A percentile compares a stretch with the other conserved stretches of the same genome.
These are phyloP conservation scores for Dipteronia dyeriana DNA, from an alignment of 345 rosid species.

Conservation along the genomic window DNA sequence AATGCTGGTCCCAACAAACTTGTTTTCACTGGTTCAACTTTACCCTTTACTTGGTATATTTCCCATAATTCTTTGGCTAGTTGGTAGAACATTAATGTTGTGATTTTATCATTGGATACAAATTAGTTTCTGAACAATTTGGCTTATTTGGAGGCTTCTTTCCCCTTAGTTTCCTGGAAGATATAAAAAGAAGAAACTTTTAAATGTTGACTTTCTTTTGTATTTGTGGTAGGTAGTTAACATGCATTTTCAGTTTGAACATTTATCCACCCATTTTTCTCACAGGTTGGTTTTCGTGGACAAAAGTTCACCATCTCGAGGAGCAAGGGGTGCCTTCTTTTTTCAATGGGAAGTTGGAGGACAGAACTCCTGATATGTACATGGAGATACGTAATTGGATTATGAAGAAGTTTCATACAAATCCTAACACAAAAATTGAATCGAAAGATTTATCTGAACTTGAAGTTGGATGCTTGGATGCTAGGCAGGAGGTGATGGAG, in stretches of 20 bases:
- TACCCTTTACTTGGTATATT: neutral
- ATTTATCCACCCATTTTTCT: conserved; percentile 10
- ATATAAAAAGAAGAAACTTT: too few species aligned
- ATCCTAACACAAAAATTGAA: conserved; percentile 62
- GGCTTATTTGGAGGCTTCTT: too few species aligned
- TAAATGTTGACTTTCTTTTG: too few species aligned
- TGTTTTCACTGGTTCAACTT: neutral
- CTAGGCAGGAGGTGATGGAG: conserved; percentile 88
- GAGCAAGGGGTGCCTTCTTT: conserved; percentile 79
- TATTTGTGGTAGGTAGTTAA: neutral
- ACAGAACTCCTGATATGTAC: conserved; percentile 64
- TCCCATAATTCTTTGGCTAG: neutral
- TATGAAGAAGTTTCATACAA: conserved; percentile 76
- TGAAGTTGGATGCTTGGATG: conserved; percentile 73
- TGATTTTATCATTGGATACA: neutral
- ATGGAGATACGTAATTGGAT: conserved; percentile 86
- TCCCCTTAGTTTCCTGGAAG: too few species aligned
- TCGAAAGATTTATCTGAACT: conserved; percentile 73
- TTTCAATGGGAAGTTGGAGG: conserved; percentile 75
- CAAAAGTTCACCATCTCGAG: conserved; percentile 74
- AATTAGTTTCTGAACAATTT: neutral
- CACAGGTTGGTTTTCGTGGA: conserved; percentile 99
- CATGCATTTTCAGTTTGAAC: neutral
- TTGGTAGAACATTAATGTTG: neutral
- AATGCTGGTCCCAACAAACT: neutral